phyloP scores from a whole-genome alignment of 2,329 filamentous ascomycete species.

The Amylocarpus encephaloides region DNA sequence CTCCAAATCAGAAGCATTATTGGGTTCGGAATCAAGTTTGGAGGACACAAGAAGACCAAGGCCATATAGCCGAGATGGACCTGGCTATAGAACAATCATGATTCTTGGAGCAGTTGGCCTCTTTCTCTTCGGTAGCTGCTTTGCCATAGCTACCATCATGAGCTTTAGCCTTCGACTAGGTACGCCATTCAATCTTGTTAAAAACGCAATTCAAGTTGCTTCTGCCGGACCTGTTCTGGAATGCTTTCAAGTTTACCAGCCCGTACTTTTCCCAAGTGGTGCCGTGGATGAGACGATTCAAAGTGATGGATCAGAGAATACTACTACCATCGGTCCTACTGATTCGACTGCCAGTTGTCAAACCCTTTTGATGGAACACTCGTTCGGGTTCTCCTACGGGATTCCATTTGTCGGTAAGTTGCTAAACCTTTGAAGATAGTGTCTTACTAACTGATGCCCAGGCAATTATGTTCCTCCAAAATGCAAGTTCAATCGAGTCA shows the following conservation, averaged over 20 bases:
- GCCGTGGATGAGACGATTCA: constrained; percentile 33
- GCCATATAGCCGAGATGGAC: too few species aligned
- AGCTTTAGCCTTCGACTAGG: background rate
- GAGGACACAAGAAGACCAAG: too few species aligned
- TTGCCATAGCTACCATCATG: background rate
- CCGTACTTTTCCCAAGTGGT: constrained; percentile 48
- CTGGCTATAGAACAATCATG: too few species aligned
- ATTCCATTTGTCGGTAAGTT: constrained; percentile 61
- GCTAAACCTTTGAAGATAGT: constrained; percentile 5
- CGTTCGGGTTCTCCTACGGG: constrained; percentile 69
- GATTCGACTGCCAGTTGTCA: constrained; percentile 37
- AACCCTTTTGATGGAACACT: constrained; percentile 60
- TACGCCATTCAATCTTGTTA: constrained; percentile 15
- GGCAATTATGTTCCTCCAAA: constrained; percentile 59
- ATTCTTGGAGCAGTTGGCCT: too few species aligned
- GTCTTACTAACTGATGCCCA: constrained; percentile 28
- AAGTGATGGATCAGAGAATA: constrained; percentile 24
- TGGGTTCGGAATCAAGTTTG: too few species aligned
- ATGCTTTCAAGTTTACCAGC: constrained; percentile 64
- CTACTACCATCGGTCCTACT: constrained; percentile 19
- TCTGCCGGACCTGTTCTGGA: constrained; percentile 39
- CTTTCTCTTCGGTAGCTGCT: constrained; percentile 2
- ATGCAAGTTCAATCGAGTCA: constrained; percentile 67
- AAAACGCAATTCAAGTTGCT: constrained; percentile 18
- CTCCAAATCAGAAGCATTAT: too few species aligned